Conservation (phyloP, 225 moss, liverwort and hornwort species). For the Sphagnum contortum region DNA sequence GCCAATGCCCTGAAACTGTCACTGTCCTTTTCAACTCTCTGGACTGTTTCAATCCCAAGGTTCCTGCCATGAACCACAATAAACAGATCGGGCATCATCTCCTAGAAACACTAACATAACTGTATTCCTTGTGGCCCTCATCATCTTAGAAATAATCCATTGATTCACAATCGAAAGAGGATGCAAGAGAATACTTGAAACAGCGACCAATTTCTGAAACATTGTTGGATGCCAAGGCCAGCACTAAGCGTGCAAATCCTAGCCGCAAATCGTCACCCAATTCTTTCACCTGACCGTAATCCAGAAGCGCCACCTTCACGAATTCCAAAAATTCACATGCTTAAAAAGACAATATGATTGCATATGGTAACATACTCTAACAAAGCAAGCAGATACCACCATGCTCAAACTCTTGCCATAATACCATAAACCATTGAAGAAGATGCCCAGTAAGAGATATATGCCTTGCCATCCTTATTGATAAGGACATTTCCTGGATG, state of each 20-base stretch:
- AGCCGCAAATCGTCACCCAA: conserved; percentile 47
- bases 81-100: too few relatives aligned
- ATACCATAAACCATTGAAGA: too few relatives aligned
- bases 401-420: too few relatives aligned
- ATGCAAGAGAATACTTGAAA: conserved; percentile 33
- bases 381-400: too few relatives aligned
- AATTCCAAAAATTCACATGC: neutral
- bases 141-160: too few relatives aligned
- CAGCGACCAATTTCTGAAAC: conserved; percentile 36
- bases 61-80: conserved; percentile 25
- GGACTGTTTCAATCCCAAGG: conserved; percentile 59
- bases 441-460: too few relatives aligned
- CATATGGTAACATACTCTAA: too few relatives aligned
- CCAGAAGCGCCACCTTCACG: conserved; percentile 74
- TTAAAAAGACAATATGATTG: too few relatives aligned
- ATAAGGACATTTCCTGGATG: conserved; percentile 95
- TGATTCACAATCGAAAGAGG: too few relatives aligned
- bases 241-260: conserved; percentile 55
- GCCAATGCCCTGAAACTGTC: conserved; percentile 55
- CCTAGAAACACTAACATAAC: too few relatives aligned
- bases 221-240: conserved; percentile 63
- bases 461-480: conserved; percentile 70
- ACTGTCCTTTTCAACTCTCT: conserved; percentile 33
- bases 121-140: too few relatives aligned
- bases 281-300: conserved; percentile 94